These are phyloP conservation scores for Rhizophagus clarus DNA, from an alignment of 192 early-diverging fungal species.

Conservation along the genomic window DNA sequence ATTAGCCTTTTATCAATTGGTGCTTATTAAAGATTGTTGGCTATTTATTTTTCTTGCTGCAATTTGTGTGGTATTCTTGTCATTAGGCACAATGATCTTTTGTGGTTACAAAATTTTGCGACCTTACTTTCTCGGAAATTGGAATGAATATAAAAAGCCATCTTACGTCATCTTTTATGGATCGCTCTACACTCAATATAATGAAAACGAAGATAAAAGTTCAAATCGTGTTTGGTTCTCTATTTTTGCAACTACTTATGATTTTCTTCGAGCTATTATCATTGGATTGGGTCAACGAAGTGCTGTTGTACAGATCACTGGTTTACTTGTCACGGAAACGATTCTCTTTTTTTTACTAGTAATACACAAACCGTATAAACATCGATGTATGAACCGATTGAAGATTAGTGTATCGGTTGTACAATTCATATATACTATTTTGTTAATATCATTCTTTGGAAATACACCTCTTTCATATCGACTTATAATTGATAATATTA, in stretches of 20 bases:
- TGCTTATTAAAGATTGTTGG: slow-evolving; percentile 7
- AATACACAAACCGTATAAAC: slow-evolving; percentile 12
- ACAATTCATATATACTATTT: background rate
- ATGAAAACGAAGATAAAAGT: background rate
- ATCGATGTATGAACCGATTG: background rate
- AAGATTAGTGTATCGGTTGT: slow-evolving; percentile 5
- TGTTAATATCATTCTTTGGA: slow-evolving; percentile 7
- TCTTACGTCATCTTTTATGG: background rate
- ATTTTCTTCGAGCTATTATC: slow-evolving; percentile 17
- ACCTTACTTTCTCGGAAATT: background rate
- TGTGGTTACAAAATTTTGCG: slow-evolving; percentile 6
- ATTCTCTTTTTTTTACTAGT: slow-evolving; percentile 9
- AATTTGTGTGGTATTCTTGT: slow-evolving; percentile 4
- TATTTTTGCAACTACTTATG: background rate
- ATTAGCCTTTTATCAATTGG: slow-evolving; percentile 5
- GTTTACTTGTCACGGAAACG: background rate
- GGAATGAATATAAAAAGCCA: background rate
- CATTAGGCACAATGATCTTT: background rate
- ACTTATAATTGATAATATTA: no score
- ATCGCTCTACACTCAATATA: slow-evolving; percentile 15
- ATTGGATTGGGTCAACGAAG: background rate
- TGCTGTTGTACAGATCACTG: background rate
- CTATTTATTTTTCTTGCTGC: slow-evolving; percentile 9
- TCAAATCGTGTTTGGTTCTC: slow-evolving; percentile 21
- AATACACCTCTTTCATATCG: no score